Base-by-base conservation (phyloP, 2,329 filamentous ascomycete species). In the Tolypocladium tropicale region DNA sequence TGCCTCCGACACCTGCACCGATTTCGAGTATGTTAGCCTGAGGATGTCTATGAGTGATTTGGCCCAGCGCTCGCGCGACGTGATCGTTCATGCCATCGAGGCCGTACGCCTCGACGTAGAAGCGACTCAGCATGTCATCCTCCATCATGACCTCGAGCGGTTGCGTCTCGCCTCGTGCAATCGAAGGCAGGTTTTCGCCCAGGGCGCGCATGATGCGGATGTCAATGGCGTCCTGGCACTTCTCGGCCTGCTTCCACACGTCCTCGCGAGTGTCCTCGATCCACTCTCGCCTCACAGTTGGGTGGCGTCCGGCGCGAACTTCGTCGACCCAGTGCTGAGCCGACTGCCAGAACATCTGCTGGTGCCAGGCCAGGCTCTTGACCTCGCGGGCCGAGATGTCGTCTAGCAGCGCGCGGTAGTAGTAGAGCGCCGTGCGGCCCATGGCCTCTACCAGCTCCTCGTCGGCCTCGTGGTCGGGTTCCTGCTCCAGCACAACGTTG, bases 91-190 rank as follows among this genome's bases (percentile, higher is more conserved):
- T 54, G 6, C 46, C 41, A 10, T 50, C 46, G 32, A 53, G 53
- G 18, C 28, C 32, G 49, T 50, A 54, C 9, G 39, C 43, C 23
- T 54, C 57, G 16, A 56, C 55, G 34, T 61, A 62, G 43, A 55
- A 58, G 4, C 58, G 52, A 14, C 55, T 57, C 2, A 71, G 68
- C 7, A 71, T 61, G 37, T 68, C 64, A 2, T 68, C 63, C 34
- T 68, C 64, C 53, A 72, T 68, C 54, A 74, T 67, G 16, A 74
- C 61, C 48, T 70, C 64, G 0, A 74, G 61, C 0, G 71, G 68
- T 52, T 73, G 66, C 11, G 67, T 60, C 39, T 68, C 64, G 2
- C 67, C 67, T 4, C 61, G 55, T 5, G 74, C 60, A 33, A 75
- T 70, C 4, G 54, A 57, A 2, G 61, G 28, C 25, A 49, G 18